These are phyloP conservation scores for Coemansia sp. DNA, from an alignment of 192 early-diverging fungal genomes.

Conservation along the genomic window DNA sequence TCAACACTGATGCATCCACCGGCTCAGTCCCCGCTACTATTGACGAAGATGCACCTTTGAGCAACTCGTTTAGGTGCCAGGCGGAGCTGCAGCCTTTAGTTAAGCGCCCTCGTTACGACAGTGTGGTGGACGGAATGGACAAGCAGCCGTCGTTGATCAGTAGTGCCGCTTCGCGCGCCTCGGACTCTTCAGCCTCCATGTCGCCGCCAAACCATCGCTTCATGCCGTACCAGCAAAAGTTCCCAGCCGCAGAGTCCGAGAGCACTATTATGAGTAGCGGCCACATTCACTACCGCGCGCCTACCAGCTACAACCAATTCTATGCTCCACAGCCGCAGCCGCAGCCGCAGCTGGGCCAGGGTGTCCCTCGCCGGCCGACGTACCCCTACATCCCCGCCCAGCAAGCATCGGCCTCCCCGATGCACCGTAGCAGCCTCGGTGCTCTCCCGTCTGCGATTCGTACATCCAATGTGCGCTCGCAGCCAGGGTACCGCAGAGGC, in stretches of 20 bases:
- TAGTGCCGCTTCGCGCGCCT: neutral
- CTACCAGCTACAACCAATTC: neutral
- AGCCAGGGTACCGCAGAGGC: slow-evolving; percentile 14
- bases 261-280: neutral
- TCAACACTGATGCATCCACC: slow-evolving; percentile 18
- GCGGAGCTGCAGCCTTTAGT: neutral
- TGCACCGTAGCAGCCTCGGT: slow-evolving; percentile 21
- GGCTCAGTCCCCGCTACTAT: neutral
- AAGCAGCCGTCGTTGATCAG: slow-evolving; percentile 1
- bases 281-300: neutral
- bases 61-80: neutral
- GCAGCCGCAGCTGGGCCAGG: neutral
- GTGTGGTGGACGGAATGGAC: slow-evolving; percentile 44
- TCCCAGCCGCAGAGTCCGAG: neutral
- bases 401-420: slow-evolving; percentile 1
- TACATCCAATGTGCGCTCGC: slow-evolving; percentile 20
- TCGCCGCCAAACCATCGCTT: neutral
- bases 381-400: neutral
- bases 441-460: slow-evolving; percentile 12
- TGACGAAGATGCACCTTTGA: slow-evolving; percentile 15
- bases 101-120: slow-evolving; percentile 46
- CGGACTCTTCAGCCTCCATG: neutral
- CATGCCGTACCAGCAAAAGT: neutral
- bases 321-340: neutral
- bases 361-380: neutral